These are phyloP conservation scores for Ascoidea asiatica DNA, from an alignment of 805 yeast genomes.

Conservation along the genomic window DNA sequence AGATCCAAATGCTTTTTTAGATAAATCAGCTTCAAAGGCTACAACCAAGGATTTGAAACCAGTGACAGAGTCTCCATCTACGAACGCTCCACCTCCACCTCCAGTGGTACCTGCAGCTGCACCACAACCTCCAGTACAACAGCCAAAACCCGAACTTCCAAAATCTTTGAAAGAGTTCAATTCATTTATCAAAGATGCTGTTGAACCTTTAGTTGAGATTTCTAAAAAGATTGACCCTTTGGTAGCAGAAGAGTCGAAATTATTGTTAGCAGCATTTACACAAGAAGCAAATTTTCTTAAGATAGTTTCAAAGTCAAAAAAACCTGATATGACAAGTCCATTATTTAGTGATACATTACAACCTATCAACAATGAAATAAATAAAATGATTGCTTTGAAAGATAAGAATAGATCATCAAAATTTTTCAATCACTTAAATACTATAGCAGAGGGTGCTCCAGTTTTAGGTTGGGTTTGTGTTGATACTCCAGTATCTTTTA, in stretches of 20 bases:
- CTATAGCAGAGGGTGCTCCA: conserved; percentile 82
- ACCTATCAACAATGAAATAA: conserved; percentile 56
- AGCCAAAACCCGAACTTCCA: conserved; percentile 6
- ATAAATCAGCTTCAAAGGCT: conserved; percentile 12
- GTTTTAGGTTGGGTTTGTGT: conserved; percentile 84
- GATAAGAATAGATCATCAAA: conserved; percentile 64
- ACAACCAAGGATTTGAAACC: conserved; percentile 5
- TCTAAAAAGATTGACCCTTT: conserved; percentile 43
- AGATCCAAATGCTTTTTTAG: background rate
- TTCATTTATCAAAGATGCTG: conserved; percentile 31
- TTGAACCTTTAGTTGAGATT: conserved; percentile 44
- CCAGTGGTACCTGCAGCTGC: conserved; percentile 12
- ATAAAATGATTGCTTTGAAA: conserved; percentile 45
- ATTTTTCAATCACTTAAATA: conserved; percentile 56
- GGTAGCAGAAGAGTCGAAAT: conserved; percentile 41
- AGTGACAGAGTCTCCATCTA: conserved; percentile 1
- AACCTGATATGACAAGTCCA: conserved; percentile 48
- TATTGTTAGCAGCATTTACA: conserved; percentile 38
- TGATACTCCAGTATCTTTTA: conserved; percentile 58
- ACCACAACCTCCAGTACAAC: conserved; percentile 10
- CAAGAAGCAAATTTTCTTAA: conserved; percentile 46
- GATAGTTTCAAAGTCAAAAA: conserved; percentile 44
- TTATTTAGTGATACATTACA: conserved; percentile 39
- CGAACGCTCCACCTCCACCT: conserved; percentile 11
- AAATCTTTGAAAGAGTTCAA: conserved; percentile 41